These are phyloP conservation scores for Colletotrichum salicis DNA, from an alignment of 2,329 filamentous ascomycete genomes.

Conservation along the genomic window DNA sequence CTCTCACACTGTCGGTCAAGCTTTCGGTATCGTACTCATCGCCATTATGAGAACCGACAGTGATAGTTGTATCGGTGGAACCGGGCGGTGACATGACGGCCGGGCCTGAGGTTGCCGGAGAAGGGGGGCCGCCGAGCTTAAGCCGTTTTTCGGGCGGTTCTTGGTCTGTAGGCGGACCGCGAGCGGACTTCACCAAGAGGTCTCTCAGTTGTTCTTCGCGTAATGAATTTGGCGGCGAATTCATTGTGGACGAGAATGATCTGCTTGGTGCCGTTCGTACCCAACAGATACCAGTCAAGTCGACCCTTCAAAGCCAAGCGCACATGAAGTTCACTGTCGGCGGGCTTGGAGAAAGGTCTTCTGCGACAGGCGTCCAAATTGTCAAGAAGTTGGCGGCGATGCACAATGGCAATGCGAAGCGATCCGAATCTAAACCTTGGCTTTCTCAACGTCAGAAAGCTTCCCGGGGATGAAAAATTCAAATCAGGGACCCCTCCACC, in stretches of 20 bases:
- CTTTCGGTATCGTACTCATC: slow-evolving; percentile 47
- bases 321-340: neutral
- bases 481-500: slow-evolving; percentile 10
- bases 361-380: neutral
- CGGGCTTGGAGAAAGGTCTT: neutral
- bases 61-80: slow-evolving; percentile 34
- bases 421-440: slow-evolving; percentile 1
- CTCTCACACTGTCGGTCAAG: slow-evolving; percentile 54
- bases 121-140: slow-evolving; percentile 19
- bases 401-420: neutral
- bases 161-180: neutral
- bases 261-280: neutral
- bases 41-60: slow-evolving; percentile 31
- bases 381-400: neutral
- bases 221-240: slow-evolving; percentile 34
- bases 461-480: neutral
- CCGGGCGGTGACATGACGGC: slow-evolving; percentile 23
- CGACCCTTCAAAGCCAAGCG: neutral
- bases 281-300: neutral
- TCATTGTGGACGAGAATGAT: slow-evolving; percentile 27
- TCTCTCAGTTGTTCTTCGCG: slow-evolving; percentile 8
- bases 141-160: slow-evolving; percentile 25
- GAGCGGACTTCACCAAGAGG: neutral
- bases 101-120: slow-evolving; percentile 27
- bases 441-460: neutral